A percentile compares a stretch with the other conserved stretches of the same genome.
Evolutionary conservation across 2,329 filamentous ascomycete species (phyloP).

Genomic region (Trichoderma cornu-damae): DNA sequence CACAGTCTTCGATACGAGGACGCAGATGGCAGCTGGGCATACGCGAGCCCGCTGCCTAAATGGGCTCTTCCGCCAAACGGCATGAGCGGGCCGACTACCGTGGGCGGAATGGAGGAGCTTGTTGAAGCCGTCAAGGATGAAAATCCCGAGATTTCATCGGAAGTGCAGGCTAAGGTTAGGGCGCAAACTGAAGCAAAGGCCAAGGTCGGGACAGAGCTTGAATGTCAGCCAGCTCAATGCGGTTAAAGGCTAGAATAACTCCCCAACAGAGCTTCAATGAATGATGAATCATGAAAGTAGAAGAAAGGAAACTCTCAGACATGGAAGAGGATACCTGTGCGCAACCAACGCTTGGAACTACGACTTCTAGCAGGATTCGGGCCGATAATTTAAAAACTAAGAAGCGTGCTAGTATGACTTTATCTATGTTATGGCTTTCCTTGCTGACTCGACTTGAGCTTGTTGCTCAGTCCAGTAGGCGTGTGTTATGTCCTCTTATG

Average conservation of each 20-base stretch:
- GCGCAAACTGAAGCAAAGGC: not conserved
- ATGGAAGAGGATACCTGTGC: not conserved
- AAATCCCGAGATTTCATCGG: conserved; percentile 36
- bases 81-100: conserved; percentile 63
- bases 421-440: not conserved
- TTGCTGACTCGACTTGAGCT: not conserved
- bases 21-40: conserved; percentile 76
- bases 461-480: no score
- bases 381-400: not conserved
- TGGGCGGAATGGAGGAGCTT: conserved; percentile 56
- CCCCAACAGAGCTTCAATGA: not conserved
- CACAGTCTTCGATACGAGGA: conserved; percentile 90
- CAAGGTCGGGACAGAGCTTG: not conserved
- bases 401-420: not conserved
- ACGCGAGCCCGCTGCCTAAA: conserved; percentile 73
- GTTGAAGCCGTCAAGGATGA: conserved; percentile 50
- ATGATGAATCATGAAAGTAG: conserved; percentile 6
- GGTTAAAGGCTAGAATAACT: not conserved
- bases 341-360: not conserved
- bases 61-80: conserved; percentile 83
- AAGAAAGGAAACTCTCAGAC: not conserved
- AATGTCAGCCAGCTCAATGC: not conserved
- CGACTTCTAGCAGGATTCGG: not conserved
- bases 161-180: conserved; percentile 8
- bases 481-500: not conserved